Evolutionary conservation across 306 rosid genomes (phyloP), one percentile per base, ranked within the genome.

Genomic region (Psophocarpus tetragonolobus): DNA sequence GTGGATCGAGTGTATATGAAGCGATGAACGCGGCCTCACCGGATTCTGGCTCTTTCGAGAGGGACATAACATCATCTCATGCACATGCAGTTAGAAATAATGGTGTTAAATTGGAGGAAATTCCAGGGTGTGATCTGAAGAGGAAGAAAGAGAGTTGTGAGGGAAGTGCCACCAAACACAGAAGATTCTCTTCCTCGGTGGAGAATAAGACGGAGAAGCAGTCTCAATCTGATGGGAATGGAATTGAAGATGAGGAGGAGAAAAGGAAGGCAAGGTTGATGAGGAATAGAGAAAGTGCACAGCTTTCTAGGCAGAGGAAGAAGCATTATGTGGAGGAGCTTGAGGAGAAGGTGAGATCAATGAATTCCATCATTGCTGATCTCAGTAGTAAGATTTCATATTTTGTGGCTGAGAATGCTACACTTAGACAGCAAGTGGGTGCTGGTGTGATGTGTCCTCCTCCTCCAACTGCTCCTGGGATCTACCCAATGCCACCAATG

Each of bases 251-350:
- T 0, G 97, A 86, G 1, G 97, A 88, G 0, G 96, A 87, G 2
- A 96, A 85, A 83, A 87, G 71, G 88, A 91, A 88, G 85, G 88
- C 93, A 0, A 84, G 98, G 87, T 64, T 96, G 90, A 87, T 91
- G 86, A 86, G 98, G 88, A 96, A 96, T 77, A 83, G 99, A 64
- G 99, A 96, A 82, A 96, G 99, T 76, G 99, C 99, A 7, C 99
- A 91, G 80, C 94, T 96, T 69, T 96, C 99, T 6, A 92, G 99
- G 87, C 98, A 90, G 90, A 92, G 97, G 85, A 96, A 91, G 87
- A 92, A 96, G 85, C 98, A 91, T 84, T 90, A 96, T 60, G 98
- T 96, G 76, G 99, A 93, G 58, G 97, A 92, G 88, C 92, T 96
- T 75, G 98, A 92, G 84, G 99, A 91, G 74, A 96, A 91, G 82